Percentiles rank a stretch among this genome's conserved stretches.
Conservation (phyloP, 169 alveolate species). For the Eimeria zaria region DNA sequence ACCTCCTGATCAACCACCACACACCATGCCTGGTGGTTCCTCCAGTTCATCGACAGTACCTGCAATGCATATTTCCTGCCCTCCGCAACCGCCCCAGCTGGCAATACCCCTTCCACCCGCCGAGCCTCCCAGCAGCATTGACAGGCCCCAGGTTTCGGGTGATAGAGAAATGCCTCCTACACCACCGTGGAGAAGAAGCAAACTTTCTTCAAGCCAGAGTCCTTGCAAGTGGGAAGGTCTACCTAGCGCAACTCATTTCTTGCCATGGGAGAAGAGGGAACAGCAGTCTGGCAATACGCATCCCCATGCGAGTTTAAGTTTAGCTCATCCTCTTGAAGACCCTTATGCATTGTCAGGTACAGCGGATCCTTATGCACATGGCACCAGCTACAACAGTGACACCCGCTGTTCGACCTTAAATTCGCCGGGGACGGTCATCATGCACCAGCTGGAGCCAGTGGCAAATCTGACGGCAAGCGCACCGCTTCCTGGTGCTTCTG, state of each 20-base stretch:
- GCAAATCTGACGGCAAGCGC: not conserved
- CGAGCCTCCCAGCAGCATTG: slow-evolving; percentile 34
- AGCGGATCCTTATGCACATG: slow-evolving; percentile 36
- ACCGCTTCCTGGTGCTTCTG: slow-evolving; percentile 7
- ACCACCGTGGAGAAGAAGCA: slow-evolving; percentile 53
- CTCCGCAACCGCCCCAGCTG: not conserved
- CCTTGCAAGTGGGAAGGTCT: not conserved
- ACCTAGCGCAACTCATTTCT: not conserved
- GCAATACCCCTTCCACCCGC: slow-evolving; percentile 67
- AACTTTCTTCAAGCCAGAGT: not conserved
- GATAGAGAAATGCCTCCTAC: slow-evolving; percentile 39
- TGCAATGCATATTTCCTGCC: slow-evolving; percentile 24
- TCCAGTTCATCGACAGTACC: not conserved
- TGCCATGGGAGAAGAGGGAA: not conserved
- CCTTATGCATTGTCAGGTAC: slow-evolving; percentile 7
- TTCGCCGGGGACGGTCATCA: not conserved
- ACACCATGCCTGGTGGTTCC: not conserved
- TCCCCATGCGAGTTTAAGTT: not conserved
- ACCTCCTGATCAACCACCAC: slow-evolving; percentile 33
- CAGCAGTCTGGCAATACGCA: not conserved
- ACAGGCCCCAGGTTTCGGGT: not conserved
- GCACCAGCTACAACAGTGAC: slow-evolving; percentile 31
- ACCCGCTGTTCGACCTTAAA: not conserved
- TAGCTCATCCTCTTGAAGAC: slow-evolving; percentile 8
- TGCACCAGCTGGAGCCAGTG: slow-evolving; percentile 48